Evolutionary conservation across 2,329 filamentous ascomycete species (phyloP), one percentile per base, ranked within the genome.

Genomic region (Fusarium sp.): DNA sequence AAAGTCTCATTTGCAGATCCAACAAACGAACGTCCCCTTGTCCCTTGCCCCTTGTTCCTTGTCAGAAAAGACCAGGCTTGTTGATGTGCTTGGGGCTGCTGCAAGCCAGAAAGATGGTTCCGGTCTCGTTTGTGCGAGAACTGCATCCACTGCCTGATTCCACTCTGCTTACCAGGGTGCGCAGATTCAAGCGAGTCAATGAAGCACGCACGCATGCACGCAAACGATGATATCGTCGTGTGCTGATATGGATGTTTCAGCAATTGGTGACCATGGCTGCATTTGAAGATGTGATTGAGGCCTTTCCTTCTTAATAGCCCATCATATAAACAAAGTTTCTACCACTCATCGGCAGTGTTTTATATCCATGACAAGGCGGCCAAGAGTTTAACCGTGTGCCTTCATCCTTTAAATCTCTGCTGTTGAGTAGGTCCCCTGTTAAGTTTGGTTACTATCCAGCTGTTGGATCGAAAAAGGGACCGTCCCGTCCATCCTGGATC

Each of bases 61-160:
- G 75, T 70, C 69, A 76, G 51, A 63, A 69, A 24, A 58, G 44
- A 61, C 56, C 61, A 60, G 62, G 74, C 69, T 50, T 63, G 60
- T 69, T 71, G 69, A 69, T 70, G 68, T 75, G 70, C 73, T 54
- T 72, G 70, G 61, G 74, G 70, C 63, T 75, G 69, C 62, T 64
- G 69, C 50, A 65, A 44, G 42, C 58, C 55, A 69, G 48, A 69
- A 62, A 54, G 32, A 71, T 71, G 67, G 62, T 53, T 72, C 57
- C 63, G 63, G 67, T 53, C 48, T 64, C 53, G 67, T 74, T 55
- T 61, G 58, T 35, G 35, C 12, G 30, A 42, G 70, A 72, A 75
- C 75, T 66, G 72, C 75, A 76, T 72, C 72, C 75, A 76, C 74
- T 55, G 67, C 75, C 74, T 53, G 67, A 74, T 75, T 70, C 72